phyloP scores from a whole-genome alignment of 441 rosid genomes.

The Euphorbia corollata region DNA sequence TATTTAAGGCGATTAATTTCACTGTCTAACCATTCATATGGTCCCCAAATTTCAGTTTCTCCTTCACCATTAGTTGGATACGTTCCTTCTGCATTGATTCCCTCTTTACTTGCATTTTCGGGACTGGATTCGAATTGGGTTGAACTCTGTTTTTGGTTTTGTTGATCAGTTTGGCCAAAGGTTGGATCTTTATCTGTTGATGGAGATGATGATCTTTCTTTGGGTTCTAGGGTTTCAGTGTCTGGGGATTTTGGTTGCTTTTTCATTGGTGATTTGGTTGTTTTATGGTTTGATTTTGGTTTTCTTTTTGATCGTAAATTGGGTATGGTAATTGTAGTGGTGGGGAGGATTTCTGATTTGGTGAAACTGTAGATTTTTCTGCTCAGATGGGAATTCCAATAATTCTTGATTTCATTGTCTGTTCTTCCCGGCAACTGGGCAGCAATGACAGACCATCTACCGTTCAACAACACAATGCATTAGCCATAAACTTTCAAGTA shows the following conservation, averaged over 20 bases:
- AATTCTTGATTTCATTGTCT: conserved; percentile 88
- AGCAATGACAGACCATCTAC: conserved; percentile 83
- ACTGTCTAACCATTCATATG: conserved; percentile 65
- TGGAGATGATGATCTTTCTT: neutral
- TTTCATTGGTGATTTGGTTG: neutral
- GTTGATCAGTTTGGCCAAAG: neutral
- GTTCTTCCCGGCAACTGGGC: conserved; percentile 75
- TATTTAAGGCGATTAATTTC: conserved; percentile 52
- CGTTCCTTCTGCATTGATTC: neutral
- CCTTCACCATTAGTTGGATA: neutral
- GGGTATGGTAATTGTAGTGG: conserved; percentile 14
- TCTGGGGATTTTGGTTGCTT: conserved; percentile 34
- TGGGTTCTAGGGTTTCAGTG: neutral
- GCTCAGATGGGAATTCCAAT: conserved; percentile 86
- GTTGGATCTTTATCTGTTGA: neutral
- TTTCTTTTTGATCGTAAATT: conserved; percentile 23
- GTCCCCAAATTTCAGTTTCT: conserved; percentile 37
- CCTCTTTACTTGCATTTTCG: conserved; percentile 1
- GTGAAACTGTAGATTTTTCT: conserved; percentile 47
- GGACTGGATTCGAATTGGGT: neutral
- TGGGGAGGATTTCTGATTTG: conserved; percentile 7
- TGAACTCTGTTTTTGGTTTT: neutral
- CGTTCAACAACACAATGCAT: neutral
- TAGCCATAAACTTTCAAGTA: neutral
- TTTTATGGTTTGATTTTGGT: conserved; percentile 5